Evolutionary conservation across 2,329 filamentous ascomycete species (phyloP), one percentile per base, ranked within the genome.

Genomic region (Fusarium falciforme): DNA sequence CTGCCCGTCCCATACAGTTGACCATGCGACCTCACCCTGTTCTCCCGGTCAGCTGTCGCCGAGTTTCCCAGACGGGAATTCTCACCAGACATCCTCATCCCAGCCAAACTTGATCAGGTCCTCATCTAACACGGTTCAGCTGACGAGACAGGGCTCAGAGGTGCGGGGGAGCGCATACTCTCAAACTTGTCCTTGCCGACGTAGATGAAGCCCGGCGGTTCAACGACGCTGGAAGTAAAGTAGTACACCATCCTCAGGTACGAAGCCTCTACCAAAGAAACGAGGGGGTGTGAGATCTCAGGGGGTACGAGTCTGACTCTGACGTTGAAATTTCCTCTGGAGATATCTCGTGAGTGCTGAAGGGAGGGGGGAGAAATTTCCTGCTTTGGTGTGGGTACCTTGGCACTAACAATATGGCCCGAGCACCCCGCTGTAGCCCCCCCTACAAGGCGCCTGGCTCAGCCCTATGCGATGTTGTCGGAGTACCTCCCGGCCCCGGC

Each of bases 121-220:
- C 88, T 99, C 96, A 86, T 98, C 96, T 99, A 81, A 33, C 54
- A 67, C 60, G 47, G 63, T 68, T 79, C 67, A 78, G 76, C 67
- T 10, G 42, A 25, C 54, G 61, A 20, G 20, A 35, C 29, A 57
- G 73, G 49, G 27, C n/a, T 64, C 52, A 54, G 58, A 62, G 63
- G n/a, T 42, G 47, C 67, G 65, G 65, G n/a, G 58, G 35, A 66
- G 70, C 22, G 78, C 92, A 80, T 88, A 98, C 96, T 99, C 87
- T 99, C 96, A 78, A 96, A 95, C 86, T 99, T 99, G 87, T 99
- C 96, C 84, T 98, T 99, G 83, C 96, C 96, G 68, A 98, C 94
- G 82, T 99, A 99, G 80, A 99, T 91, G 81, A 93, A 95, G 47
- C 94, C 96, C 35, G 94, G 82, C 2, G 96, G 96, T 14, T 92